Base-by-base conservation (phyloP, 2,329 filamentous ascomycete species). In the Akanthomyces dipterigenus region DNA sequence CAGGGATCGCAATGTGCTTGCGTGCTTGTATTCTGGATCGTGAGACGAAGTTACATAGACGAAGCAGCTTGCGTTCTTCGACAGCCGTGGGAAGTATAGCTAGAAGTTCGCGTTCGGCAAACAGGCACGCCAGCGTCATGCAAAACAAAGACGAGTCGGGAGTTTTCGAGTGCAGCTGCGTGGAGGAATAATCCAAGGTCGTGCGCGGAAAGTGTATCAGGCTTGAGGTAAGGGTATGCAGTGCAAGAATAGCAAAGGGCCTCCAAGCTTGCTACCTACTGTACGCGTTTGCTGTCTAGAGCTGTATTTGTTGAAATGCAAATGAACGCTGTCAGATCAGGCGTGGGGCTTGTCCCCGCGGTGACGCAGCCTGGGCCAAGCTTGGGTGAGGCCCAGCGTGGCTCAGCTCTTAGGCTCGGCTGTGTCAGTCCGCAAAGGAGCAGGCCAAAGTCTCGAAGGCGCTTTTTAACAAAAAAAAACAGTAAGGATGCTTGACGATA, bases 321-420 rank as follows among this genome's bases (percentile, higher is more conserved):
- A 48, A 42, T 59, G 46, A 36, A 45, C 48, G 22, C 18, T 36
- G 58, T 60, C 38, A 60, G 58, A 60, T 54, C 24, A 42, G 45
- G 28, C 56, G 57, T 54, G 53, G 58, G 53, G 51, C 60, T 60
- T 58, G 60, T 66, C 66, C 64, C 65, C 65, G 60, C 67, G 66
- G 67, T 68, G 67, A 68, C 66, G 67, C 65, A 66, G 51, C 54
- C 61, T 20, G 60, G 57, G 60, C 40, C 55, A 24, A 28, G 36
- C 34, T n/a, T 24, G 12, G 26, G 62, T 60, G 53, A 63, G 53
- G 54, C 62, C 50, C 51, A 59, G 59, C 53, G 69, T 70, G 68
- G 68, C 69, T 70, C 66, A 70, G 68, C 64, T 62, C 58, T 20
- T 58, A 38, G 51, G n/a, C 24, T 40, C 28, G 31, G 36, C 40